Evolutionary conservation across 2,329 filamentous ascomycete genomes (phyloP).

Genomic region (Aspergillus luchuensis): DNA sequence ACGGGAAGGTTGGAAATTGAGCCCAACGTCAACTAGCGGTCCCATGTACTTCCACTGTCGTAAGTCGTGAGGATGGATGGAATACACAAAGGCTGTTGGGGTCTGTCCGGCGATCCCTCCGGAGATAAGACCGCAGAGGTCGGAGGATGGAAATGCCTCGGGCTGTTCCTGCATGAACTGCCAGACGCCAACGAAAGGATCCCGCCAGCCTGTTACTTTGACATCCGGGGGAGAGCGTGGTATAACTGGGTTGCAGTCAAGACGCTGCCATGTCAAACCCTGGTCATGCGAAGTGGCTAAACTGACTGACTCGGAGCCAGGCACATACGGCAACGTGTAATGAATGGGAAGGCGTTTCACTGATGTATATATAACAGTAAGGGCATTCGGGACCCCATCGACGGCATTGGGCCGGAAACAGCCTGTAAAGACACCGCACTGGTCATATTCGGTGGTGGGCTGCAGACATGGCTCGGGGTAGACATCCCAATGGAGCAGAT

Average conservation of each 20-base stretch:
- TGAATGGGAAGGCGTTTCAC: conserved; percentile 45
- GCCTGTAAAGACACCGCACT: conserved; percentile 47
- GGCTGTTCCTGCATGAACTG: conserved; percentile 23
- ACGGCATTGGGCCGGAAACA: conserved; percentile 37
- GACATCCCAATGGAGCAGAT: conserved; percentile 44
- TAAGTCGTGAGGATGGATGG: conserved; percentile 43
- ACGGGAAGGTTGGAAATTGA: conserved; percentile 42
- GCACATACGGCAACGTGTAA: conserved; percentile 41
- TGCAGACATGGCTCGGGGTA: conserved; percentile 31
- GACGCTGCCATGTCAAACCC: conserved; percentile 41
- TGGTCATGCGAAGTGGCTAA: conserved; percentile 42
- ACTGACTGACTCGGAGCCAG: conserved; percentile 42
- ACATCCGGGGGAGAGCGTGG: conserved; percentile 35
- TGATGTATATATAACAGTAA: conserved; percentile 47
- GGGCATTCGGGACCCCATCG: conserved; percentile 26
- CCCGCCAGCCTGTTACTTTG: conserved; percentile 46
- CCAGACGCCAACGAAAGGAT: conserved; percentile 43
- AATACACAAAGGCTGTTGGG: conserved; percentile 53
- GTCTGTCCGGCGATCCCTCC: conserved; percentile 48
- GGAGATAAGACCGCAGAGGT: conserved; percentile 52
- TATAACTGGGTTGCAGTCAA: conserved; percentile 42
- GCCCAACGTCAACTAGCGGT: conserved; percentile 44
- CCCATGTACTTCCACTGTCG: conserved; percentile 51
- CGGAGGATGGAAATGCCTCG: conserved; percentile 10
- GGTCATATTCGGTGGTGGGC: conserved; percentile 42